A percentile compares a stretch with the other conserved stretches of the same genome.
Evolutionary conservation across 1,139 yeast genomes (phyloP).

Genomic region (Pichia sp.): DNA sequence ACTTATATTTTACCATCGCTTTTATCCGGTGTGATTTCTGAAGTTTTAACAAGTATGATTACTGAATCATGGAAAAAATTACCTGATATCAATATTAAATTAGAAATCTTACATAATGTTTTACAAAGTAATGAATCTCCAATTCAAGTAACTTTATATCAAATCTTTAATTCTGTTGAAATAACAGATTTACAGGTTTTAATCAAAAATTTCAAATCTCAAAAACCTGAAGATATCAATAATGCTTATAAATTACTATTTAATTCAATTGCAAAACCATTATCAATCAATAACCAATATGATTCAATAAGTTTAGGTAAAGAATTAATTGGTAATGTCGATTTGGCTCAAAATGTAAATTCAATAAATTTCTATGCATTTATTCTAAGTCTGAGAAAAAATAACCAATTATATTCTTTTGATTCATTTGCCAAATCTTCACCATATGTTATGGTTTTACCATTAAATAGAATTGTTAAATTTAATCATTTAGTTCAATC

Average conservation of each 20-base stretch:
- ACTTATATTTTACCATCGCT: conserved; percentile 28
- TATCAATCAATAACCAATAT: conserved; percentile 24
- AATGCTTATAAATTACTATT: conserved; percentile 26
- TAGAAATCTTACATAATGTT: conserved; percentile 49
- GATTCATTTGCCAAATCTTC: conserved; percentile 34
- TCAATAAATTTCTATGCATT: conserved; percentile 38
- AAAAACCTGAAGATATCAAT: conserved; percentile 18
- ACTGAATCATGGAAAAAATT: conserved; percentile 26
- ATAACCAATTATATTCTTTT: conserved; percentile 39
- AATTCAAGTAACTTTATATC: conserved; percentile 44
- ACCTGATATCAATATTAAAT: conserved; percentile 32
- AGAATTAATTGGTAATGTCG: conserved; percentile 17
- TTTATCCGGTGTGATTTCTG: conserved; percentile 25
- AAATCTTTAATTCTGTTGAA: conserved; percentile 36
- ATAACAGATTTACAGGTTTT: conserved; percentile 25
- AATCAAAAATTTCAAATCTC: conserved; percentile 20
- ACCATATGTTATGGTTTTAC: conserved; percentile 42
- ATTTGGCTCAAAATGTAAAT: conserved; percentile 13
- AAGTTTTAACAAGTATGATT: conserved; percentile 21
- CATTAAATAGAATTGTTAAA: conserved; percentile 33
- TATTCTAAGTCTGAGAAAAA: conserved; percentile 41
- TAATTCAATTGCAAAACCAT: conserved; percentile 9
- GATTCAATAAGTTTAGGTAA: conserved; percentile 28
- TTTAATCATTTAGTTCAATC: conserved; percentile 30
- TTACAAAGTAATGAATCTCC: conserved; percentile 49